Percentiles rank a stretch among this genome's conserved stretches.
phyloP scores from a whole-genome alignment of 2,329 filamentous ascomycete genomes.

The Colletotrichum acutatum region DNA sequence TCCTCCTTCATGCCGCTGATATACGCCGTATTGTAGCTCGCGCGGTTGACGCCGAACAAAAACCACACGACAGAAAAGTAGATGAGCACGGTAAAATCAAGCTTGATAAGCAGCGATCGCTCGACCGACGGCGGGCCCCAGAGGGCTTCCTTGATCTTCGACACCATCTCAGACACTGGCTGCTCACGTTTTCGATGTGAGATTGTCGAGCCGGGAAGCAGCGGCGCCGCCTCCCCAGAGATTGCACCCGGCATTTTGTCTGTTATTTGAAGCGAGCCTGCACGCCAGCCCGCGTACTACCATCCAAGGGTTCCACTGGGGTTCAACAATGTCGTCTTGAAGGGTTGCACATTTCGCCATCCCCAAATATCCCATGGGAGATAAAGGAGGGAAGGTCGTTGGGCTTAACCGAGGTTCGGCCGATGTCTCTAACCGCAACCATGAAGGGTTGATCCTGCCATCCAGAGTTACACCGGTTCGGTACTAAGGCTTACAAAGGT shows the following conservation, averaged over 20 bases:
- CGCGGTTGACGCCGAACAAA: conserved; percentile 55
- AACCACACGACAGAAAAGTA: conserved; percentile 61
- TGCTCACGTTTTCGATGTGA: neutral
- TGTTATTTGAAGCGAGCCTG: neutral
- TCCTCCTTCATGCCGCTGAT: conserved; percentile 54
- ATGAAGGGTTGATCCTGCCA: neutral
- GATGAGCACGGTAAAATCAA: conserved; percentile 53
- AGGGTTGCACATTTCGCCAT: conserved; percentile 32
- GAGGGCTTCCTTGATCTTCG: conserved; percentile 15
- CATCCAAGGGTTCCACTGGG: conserved; percentile 3
- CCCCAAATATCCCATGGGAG: neutral
- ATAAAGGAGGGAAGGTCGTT: neutral
- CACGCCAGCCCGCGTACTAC: neutral
- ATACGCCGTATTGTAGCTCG: conserved; percentile 55
- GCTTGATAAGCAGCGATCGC: conserved; percentile 47
- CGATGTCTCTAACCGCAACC: neutral
- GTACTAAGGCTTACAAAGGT: neutral
- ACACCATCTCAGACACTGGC: conserved; percentile 1
- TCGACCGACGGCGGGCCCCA: conserved; percentile 36
- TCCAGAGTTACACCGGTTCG: neutral
- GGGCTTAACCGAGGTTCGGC: neutral
- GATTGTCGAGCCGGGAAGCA: conserved; percentile 2
- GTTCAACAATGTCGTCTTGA: conserved; percentile 23
- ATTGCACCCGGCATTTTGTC: neutral
- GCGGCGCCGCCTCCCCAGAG: conserved; percentile 15